These are phyloP conservation scores for Globisporangium cederbergense DNA, from an alignment of 352 stramenopile species.

Conservation along the genomic window DNA sequence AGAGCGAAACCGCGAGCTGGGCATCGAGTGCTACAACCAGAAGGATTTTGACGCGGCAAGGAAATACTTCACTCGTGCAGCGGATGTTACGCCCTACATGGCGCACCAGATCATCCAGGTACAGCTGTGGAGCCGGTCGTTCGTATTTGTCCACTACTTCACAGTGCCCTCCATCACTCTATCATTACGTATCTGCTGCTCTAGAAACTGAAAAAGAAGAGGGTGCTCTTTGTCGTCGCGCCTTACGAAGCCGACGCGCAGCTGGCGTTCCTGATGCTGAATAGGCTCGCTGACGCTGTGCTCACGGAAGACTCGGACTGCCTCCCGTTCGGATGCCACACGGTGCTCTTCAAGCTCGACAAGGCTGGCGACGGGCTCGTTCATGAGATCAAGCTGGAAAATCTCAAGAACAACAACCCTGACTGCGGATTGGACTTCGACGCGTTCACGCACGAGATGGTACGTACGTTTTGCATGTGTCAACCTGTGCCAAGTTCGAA, in stretches of 20 bases:
- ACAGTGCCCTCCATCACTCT: constrained; percentile 23
- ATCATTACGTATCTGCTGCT: background rate
- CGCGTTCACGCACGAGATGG: constrained; percentile 86
- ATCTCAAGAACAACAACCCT: constrained; percentile 62
- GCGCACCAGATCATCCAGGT: constrained; percentile 26
- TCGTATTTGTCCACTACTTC: constrained; percentile 68
- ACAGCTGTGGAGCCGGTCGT: constrained; percentile 67
- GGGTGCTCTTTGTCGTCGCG: constrained; percentile 92
- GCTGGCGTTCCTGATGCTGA: constrained; percentile 88
- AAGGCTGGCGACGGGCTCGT: constrained; percentile 73
- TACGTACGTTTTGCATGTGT: constrained; percentile 18
- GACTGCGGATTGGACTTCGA: constrained; percentile 45
- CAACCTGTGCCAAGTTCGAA: background rate
- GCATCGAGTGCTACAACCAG: constrained; percentile 52
- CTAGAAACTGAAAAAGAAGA: constrained; percentile 49
- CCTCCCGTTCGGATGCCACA: constrained; percentile 90
- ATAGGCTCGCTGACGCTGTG: constrained; percentile 87
- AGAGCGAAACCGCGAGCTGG: constrained; percentile 66
- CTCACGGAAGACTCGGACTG: constrained; percentile 97
- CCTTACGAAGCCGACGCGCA: constrained; percentile 98
- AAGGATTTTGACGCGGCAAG: constrained; percentile 57
- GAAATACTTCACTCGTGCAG: background rate
- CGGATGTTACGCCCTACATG: background rate
- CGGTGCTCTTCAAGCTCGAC: constrained; percentile 96
- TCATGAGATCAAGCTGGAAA: constrained; percentile 76